Percentiles rank a stretch among this genome's conserved stretches.
phyloP scores from a whole-genome alignment of 2,329 filamentous ascomycete genomes.

The Ophiostoma sp. region DNA sequence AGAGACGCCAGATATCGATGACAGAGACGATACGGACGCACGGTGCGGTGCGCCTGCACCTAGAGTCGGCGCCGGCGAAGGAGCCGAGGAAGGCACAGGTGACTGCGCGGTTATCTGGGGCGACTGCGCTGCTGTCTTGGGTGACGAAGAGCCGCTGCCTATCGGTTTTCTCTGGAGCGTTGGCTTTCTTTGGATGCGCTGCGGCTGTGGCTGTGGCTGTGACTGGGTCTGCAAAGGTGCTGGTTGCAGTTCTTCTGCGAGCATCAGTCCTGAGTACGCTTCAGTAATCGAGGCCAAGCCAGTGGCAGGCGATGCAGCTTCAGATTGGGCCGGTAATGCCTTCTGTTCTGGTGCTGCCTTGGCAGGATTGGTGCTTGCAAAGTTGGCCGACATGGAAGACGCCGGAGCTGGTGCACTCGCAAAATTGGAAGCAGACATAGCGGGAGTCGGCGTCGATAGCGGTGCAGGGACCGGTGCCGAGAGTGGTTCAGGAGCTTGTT shows the following conservation, averaged over 20 bases:
- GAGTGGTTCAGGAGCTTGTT: too few relatives aligned
- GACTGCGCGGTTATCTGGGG: conserved; percentile 10
- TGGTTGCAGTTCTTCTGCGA: conserved; percentile 25
- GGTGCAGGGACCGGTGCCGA: too few relatives aligned
- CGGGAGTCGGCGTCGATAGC: too few relatives aligned
- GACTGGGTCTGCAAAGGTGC: not conserved
- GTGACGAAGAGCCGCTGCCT: conserved; percentile 5
- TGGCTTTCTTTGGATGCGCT: conserved; percentile 18
- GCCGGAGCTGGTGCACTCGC: not conserved
- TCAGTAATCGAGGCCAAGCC: conserved; percentile 23
- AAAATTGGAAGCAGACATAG: not conserved
- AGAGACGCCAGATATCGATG: conserved; percentile 5
- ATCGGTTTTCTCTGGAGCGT: conserved; percentile 17
- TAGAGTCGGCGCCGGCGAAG: not conserved
- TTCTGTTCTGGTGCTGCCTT: not conserved
- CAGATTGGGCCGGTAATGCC: not conserved
- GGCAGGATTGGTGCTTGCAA: not conserved
- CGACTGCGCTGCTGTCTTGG: conserved; percentile 4
- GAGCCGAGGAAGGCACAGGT: not conserved
- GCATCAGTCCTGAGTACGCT: conserved; percentile 32
- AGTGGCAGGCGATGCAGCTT: not conserved
- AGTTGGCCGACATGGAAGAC: conserved; percentile 13
- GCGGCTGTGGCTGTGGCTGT: conserved; percentile 11
- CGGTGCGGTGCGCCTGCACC: conserved; percentile 14
- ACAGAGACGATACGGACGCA: conserved; percentile 20